Base-by-base conservation (phyloP, 164 flowering plant genomes). In the Magnolia sinica region DNA sequence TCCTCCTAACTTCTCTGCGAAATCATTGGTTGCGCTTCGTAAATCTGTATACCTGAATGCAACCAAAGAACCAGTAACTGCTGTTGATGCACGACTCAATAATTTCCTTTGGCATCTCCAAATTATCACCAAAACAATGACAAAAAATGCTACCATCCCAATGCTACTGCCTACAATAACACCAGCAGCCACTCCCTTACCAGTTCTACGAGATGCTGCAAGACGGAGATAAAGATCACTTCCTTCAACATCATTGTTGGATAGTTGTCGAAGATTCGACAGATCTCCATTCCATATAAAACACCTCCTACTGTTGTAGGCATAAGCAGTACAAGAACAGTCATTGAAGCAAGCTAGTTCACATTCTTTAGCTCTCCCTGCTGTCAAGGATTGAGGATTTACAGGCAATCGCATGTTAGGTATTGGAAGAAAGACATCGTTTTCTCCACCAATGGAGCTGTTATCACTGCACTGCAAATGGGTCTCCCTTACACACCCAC, bases 1-100 rank as follows among this genome's bases (percentile, higher is more conserved):
- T n/a, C 83, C 88, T n/a, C 89, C 90, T 14, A 87, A 76, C 24
- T 83, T 86, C 20, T 85, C 86, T 0, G 89, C 83, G 76, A 87
- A 87, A 72, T 83, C 83, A 77, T 83, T 84, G 23, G 89, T 87
- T 14, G 84, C 86, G 16, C 11, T 76, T 64, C 81, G 84, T 65
- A 89, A 70, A 73, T 87, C 85, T 74, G 65, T 71, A 76, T 78
- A 86, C 72, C 73, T 73, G 74, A 81, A 87, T 18, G 84, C 16
- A 59, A 84, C 23, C 83, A 86, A 73, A 24, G 85, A 82, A 61
- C 85, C 86, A 64, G 80, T 81, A 2, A 78, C 73, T 37, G 75
- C 50, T 70, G 84, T 77, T 19, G 77, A 50, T 13, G 27, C 16
- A 66, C 63, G 45, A 11, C 9, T 14, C 0, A 66, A 50, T 49